Conservation (phyloP, 176 grass and related monocot genomes). For the Phragmites australis region DNA sequence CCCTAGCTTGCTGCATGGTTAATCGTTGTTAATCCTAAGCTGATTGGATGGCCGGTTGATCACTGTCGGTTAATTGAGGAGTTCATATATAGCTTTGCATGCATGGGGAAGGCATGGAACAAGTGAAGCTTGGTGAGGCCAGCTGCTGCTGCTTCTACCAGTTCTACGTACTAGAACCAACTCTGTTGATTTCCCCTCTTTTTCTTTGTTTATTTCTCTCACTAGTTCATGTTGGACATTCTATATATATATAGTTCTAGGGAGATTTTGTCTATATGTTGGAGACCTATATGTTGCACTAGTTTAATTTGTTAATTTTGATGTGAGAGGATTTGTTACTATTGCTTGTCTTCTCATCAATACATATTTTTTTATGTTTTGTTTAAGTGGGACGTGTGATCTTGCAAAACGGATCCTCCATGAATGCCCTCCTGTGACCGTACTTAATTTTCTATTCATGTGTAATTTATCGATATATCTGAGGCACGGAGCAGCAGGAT, state of each 20-base stretch:
- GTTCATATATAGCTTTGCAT: conserved; percentile 7
- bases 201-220: background rate
- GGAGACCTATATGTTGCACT: conserved; percentile 30
- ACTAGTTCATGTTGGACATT: conserved; percentile 29
- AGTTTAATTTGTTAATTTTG: conserved; percentile 42
- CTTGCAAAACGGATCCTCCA: conserved; percentile 21
- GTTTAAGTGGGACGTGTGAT: conserved; percentile 36
- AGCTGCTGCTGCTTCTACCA: background rate
- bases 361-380: background rate
- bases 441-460: conserved; percentile 28
- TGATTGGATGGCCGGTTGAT: conserved; percentile 34
- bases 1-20: conserved; percentile 50
- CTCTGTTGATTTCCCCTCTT: background rate
- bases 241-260: conserved; percentile 29
- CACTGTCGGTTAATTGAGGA: conserved; percentile 5
- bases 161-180: background rate
- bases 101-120: conserved; percentile 29
- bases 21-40: conserved; percentile 39
- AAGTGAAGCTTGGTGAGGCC: background rate
- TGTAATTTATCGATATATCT: conserved; percentile 1
- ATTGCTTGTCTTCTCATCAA: conserved; percentile 5
- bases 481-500: conserved; percentile 47
- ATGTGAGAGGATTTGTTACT: conserved; percentile 29
- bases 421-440: conserved; percentile 21
- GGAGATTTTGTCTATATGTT: conserved; percentile 46